phyloP scores from a whole-genome alignment of 1,284 basidiomycete species.

The Pseudozyma thailandica region DNA sequence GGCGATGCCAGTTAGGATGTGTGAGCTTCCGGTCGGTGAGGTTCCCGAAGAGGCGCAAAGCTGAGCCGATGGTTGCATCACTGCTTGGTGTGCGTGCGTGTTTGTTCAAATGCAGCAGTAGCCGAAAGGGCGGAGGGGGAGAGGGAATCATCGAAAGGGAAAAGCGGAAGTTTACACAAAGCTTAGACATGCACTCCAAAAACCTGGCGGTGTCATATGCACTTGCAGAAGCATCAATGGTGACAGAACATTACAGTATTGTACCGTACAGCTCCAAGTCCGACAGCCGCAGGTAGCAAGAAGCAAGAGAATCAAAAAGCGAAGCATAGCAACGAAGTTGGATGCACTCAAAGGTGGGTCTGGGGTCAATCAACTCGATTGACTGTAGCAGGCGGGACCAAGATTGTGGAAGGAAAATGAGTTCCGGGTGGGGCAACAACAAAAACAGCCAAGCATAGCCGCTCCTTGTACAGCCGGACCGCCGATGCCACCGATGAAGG shows the following conservation, averaged over 20 bases:
- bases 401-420: conserved; percentile 11
- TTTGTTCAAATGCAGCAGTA: conserved; percentile 18
- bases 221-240: neutral
- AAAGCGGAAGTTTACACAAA: neutral
- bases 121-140: neutral
- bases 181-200: neutral
- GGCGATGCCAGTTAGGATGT: neutral
- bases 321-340: neutral
- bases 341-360: conserved; percentile 6
- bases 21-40: conserved; percentile 14
- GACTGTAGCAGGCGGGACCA: conserved; percentile 2
- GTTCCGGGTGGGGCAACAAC: conserved; percentile 12
- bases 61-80: neutral
- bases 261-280: neutral
- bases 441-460: neutral
- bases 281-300: neutral
- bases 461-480: conserved; percentile 4
- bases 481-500: conserved; percentile 9
- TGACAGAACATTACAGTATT: neutral
- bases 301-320: neutral
- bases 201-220: neutral
- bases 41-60: conserved; percentile 31
- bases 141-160: neutral
- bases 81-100: conserved; percentile 3
- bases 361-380: conserved; percentile 13